Conservation (phyloP, 768 basidiomycete genomes). For the Russula foetens region DNA sequence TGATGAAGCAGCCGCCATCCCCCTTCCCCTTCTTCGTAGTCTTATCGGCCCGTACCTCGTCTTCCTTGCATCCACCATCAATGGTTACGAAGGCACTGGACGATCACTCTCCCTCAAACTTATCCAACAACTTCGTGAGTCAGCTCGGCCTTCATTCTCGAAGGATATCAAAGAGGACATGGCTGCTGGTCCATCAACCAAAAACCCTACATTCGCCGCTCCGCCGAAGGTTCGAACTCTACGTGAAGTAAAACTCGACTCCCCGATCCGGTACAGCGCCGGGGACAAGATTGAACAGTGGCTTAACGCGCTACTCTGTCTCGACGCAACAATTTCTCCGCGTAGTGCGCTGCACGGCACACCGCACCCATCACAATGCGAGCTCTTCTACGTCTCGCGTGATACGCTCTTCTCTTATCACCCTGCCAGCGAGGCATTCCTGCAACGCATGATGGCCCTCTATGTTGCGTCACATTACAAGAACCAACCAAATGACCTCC, state of each 20-base stretch:
- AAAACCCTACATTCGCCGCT: slow-evolving; percentile 47
- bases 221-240: slow-evolving; percentile 65
- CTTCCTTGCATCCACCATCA: slow-evolving; percentile 99
- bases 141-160: slow-evolving; percentile 68
- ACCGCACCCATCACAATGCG: slow-evolving; percentile 90
- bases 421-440: slow-evolving; percentile 93
- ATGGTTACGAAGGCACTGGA: slow-evolving; percentile 99
- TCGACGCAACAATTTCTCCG: slow-evolving; percentile 69
- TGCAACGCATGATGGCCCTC: slow-evolving; percentile 96
- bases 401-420: slow-evolving; percentile 97
- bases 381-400: slow-evolving; percentile 90
- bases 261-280: slow-evolving; percentile 84
- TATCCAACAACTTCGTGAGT: slow-evolving; percentile 92
- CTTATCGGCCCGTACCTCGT: slow-evolving; percentile 95
- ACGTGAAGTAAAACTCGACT: slow-evolving; percentile 90
- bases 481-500: slow-evolving; percentile 98
- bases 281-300: slow-evolving; percentile 91
- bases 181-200: slow-evolving; percentile 34
- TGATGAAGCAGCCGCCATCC: slow-evolving; percentile 97
- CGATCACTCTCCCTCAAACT: slow-evolving; percentile 96
- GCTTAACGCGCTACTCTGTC: slow-evolving; percentile 84
- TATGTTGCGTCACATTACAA: slow-evolving; percentile 99
- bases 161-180: slow-evolving; percentile 49
- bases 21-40: slow-evolving; percentile 89
- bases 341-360: slow-evolving; percentile 60